Conservation (phyloP, 345 rosid genomes). For the Erodium maritimum region DNA sequence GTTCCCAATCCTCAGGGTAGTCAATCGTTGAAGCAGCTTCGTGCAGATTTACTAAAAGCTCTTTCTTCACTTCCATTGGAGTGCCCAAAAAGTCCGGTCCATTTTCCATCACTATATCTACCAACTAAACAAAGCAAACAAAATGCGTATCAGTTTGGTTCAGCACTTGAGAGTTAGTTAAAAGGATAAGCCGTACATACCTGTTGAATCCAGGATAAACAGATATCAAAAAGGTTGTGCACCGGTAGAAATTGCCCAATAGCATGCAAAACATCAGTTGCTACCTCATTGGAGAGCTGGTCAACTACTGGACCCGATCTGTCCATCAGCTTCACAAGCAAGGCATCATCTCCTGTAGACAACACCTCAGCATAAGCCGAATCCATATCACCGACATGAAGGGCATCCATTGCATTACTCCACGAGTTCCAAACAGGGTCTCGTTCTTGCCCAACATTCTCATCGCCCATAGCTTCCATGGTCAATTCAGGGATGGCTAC, state of each 20-base stretch:
- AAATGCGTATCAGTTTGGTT: slow-evolving; percentile 1
- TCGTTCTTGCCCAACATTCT: slow-evolving; percentile 52
- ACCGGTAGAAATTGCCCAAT: slow-evolving; percentile 70
- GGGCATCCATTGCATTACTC: slow-evolving; percentile 89
- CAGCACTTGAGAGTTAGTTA: too few species aligned
- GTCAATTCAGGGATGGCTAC: slow-evolving; percentile 62
- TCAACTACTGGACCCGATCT: slow-evolving; percentile 79
- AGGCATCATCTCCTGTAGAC: slow-evolving; percentile 69
- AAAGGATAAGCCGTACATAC: too few species aligned
- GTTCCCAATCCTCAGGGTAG: slow-evolving; percentile 94
- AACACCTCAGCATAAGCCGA: slow-evolving; percentile 77
- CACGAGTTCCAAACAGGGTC: slow-evolving; percentile 85
- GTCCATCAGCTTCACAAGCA: slow-evolving; percentile 92
- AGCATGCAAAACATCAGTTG: slow-evolving; percentile 59
- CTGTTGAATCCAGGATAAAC: slow-evolving; percentile 95
- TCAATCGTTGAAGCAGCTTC: slow-evolving; percentile 65
- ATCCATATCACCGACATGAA: slow-evolving; percentile 78
- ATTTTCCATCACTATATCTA: slow-evolving; percentile 64
- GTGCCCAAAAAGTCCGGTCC: slow-evolving; percentile 59
- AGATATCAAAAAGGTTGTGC: slow-evolving; percentile 64
- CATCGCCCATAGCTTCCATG: slow-evolving; percentile 77
- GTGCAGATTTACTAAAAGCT: slow-evolving; percentile 59
- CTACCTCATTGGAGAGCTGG: slow-evolving; percentile 76
- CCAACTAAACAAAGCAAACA: slow-evolving; percentile 33
- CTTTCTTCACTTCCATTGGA: slow-evolving; percentile 78